A percentile compares a stretch with the other conserved stretches of the same genome.
Evolutionary conservation across 2,329 filamentous ascomycete genomes (phyloP).

Genomic region (Trichoderma pleuroti): DNA sequence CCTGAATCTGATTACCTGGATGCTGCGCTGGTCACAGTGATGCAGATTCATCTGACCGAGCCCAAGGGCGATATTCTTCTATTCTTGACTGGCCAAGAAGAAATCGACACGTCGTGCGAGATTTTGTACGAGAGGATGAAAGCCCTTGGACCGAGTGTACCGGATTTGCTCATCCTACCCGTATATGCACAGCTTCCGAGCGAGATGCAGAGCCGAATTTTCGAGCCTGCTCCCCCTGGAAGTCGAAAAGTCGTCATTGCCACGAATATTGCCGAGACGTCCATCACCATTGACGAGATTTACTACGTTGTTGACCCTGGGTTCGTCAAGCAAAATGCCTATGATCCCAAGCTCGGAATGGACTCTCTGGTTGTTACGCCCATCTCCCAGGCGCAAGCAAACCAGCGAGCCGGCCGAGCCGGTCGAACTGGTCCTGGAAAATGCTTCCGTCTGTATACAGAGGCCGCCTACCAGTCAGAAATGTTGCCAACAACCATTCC

Average conservation of each 20-base stretch:
- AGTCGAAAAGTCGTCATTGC: slow-evolving; percentile 93
- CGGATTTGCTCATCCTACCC: slow-evolving; percentile 86
- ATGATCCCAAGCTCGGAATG: slow-evolving; percentile 97
- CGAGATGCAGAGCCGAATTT: slow-evolving; percentile 91
- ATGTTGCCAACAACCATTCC: slow-evolving; percentile 96
- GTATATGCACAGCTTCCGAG: slow-evolving; percentile 94
- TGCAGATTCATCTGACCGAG: slow-evolving; percentile 96
- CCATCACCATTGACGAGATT: slow-evolving; percentile 95
- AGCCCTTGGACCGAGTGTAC: slow-evolving; percentile 81
- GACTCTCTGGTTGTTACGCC: slow-evolving; percentile 93
- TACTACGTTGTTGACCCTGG: slow-evolving; percentile 97
- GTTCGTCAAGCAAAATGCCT: slow-evolving; percentile 96
- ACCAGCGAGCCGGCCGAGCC: slow-evolving; percentile 87
- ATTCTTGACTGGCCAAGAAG: slow-evolving; percentile 95
- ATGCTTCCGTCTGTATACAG: slow-evolving; percentile 92
- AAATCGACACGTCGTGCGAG: slow-evolving; percentile 93
- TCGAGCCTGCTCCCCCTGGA: slow-evolving; percentile 85
- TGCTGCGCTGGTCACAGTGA: slow-evolving; percentile 88
- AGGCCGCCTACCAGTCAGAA: slow-evolving; percentile 91
- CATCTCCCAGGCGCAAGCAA: slow-evolving; percentile 94
- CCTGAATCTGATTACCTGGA: slow-evolving; percentile 96
- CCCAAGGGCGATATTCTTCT: slow-evolving; percentile 91
- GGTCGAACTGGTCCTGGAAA: slow-evolving; percentile 94
- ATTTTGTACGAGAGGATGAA: slow-evolving; percentile 96
- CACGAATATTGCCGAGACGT: slow-evolving; percentile 97